A percentile compares a stretch with the other conserved stretches of the same genome.
Evolutionary conservation across 163 green algal genomes (phyloP).

Genomic region (Scenedesmus sp.): DNA sequence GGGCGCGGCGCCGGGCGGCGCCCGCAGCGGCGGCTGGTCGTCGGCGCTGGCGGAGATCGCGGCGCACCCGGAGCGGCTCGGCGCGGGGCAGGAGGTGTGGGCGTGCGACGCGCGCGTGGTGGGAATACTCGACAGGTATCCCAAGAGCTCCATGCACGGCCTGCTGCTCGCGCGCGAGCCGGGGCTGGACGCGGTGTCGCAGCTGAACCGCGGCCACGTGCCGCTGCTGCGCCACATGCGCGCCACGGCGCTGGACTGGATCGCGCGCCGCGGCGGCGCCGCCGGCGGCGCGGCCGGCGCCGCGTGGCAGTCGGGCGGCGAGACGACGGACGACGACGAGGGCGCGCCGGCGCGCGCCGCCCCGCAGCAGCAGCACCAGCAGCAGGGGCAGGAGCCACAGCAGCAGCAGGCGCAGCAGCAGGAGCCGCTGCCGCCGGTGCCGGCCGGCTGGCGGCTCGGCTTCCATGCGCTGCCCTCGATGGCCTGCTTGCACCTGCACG

Average conservation of each 20-base stretch:
- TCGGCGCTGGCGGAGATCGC: background rate
- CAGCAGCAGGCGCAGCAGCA: slow-evolving; percentile 14
- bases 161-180: slow-evolving; percentile 35
- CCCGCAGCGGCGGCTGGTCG: background rate
- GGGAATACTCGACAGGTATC: slow-evolving; percentile 34
- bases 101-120: slow-evolving; percentile 34
- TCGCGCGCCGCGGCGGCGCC: slow-evolving; percentile 3
- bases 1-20: background rate
- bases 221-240: slow-evolving; percentile 39
- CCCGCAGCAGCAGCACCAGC: slow-evolving; percentile 22
- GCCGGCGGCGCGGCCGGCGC: background rate
- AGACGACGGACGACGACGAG: too few relatives aligned
- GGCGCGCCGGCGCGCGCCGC: background rate
- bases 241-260: slow-evolving; percentile 19
- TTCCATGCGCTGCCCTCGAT: slow-evolving; percentile 66
- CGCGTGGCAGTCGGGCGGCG: too few relatives aligned
- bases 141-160: slow-evolving; percentile 20
- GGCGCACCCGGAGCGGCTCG: background rate
- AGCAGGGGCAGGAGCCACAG: slow-evolving; percentile 6
- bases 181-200: background rate
- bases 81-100: background rate
- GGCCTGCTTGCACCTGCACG: slow-evolving; percentile 85
- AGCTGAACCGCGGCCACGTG: slow-evolving; percentile 22
- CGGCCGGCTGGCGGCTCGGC: slow-evolving; percentile 17
- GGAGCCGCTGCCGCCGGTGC: background rate